These are phyloP conservation scores for Leccinum aurantiacum DNA, from an alignment of 768 basidiomycete genomes.

Conservation along the genomic window DNA sequence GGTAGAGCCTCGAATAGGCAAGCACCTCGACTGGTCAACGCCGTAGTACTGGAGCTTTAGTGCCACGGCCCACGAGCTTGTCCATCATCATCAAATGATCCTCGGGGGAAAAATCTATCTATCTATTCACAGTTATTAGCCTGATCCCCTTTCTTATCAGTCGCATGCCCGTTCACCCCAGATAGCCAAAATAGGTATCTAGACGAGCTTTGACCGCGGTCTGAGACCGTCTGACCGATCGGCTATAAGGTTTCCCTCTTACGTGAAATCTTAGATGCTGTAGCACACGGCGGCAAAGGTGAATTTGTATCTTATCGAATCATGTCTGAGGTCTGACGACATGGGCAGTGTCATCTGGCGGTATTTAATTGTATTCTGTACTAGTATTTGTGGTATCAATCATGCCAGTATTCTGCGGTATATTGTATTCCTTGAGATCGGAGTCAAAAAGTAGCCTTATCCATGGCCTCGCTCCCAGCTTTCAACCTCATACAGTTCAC, in stretches of 20 bases:
- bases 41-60: no score
- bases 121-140: not conserved
- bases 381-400: not conserved
- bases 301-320: conserved; percentile 2
- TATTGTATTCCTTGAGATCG: not conserved
- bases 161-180: not conserved
- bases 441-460: not conserved
- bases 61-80: no score
- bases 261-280: not conserved
- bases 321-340: not conserved
- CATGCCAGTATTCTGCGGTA: not conserved
- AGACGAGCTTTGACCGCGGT: not conserved
- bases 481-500: not conserved
- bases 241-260: not conserved
- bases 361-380: no score
- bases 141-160: not conserved
- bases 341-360: not conserved
- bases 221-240: not conserved
- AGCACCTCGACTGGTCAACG: no score
- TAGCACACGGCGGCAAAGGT: not conserved
- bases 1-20: no score
- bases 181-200: not conserved
- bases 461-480: not conserved
- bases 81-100: not conserved
- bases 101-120: not conserved